phyloP scores from a whole-genome alignment of 768 basidiomycete genomes.

The Coprinellus aureogranulatus region DNA sequence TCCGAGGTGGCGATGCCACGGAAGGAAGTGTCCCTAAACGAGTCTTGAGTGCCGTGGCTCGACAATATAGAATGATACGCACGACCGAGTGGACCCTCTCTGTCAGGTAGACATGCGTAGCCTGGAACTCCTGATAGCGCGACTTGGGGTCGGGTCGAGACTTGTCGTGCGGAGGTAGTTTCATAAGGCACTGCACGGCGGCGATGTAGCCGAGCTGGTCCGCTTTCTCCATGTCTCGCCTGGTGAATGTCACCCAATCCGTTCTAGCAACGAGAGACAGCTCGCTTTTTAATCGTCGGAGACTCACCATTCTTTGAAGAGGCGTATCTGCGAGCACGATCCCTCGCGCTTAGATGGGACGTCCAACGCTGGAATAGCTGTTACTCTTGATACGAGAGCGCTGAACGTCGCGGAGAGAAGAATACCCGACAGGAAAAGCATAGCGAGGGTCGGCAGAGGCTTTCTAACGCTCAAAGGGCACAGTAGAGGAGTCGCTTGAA shows the following conservation, averaged over 20 bases:
- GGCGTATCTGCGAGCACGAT: background rate
- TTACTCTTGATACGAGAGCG: too few species aligned
- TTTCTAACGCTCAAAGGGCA: too few species aligned
- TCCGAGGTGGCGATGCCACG: conserved; percentile 3
- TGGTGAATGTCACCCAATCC: too few species aligned
- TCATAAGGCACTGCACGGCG: conserved; percentile 2
- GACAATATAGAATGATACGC: background rate
- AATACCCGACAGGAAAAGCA: too few species aligned
- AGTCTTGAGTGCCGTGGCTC: too few species aligned
- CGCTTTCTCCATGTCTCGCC: conserved; percentile 1
- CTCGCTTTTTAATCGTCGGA: background rate
- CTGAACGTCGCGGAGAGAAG: too few species aligned
- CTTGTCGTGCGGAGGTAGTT: background rate
- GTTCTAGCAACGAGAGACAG: too few species aligned
- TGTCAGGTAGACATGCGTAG: conserved; percentile 5
- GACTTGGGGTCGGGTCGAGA: background rate
- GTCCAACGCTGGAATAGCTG: too few species aligned
- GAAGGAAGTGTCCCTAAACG: conserved; percentile 4
- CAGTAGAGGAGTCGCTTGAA: too few species aligned
- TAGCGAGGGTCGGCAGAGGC: too few species aligned
- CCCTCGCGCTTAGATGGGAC: too few species aligned
- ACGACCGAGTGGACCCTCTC: conserved; percentile 6
- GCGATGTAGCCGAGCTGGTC: conserved; percentile 1
- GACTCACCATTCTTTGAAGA: background rate
- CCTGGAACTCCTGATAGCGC: conserved; percentile 7